Conservation (phyloP, 2,329 filamentous ascomycete species). For the Metarhizium humberi region DNA sequence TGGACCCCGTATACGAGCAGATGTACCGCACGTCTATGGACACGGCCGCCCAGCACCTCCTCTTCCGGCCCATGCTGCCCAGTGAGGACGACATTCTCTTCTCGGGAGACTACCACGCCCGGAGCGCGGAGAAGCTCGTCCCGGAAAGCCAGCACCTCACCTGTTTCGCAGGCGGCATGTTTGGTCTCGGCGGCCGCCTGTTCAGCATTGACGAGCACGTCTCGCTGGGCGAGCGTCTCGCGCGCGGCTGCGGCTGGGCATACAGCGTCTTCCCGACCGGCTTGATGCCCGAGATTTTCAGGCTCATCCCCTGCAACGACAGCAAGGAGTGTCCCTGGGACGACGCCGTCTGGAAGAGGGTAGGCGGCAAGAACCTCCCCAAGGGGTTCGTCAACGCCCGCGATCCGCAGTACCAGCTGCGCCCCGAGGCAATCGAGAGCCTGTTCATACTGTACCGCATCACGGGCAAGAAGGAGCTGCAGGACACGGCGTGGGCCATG, state of each 20-base stretch:
- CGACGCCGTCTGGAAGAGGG: slow-evolving; percentile 24
- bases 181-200: slow-evolving; percentile 54
- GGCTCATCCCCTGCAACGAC: slow-evolving; percentile 28
- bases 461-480: slow-evolving; percentile 34
- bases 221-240: slow-evolving; percentile 51
- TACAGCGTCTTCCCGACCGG: slow-evolving; percentile 51
- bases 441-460: slow-evolving; percentile 44
- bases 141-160: slow-evolving; percentile 2
- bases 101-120: slow-evolving; percentile 32
- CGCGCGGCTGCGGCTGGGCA: slow-evolving; percentile 61
- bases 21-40: slow-evolving; percentile 56
- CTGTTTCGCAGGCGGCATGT: slow-evolving; percentile 61
- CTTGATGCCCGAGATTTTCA: slow-evolving; percentile 46
- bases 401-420: slow-evolving; percentile 40
- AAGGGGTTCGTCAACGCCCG: slow-evolving; percentile 54
- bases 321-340: slow-evolving; percentile 22
- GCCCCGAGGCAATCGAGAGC: slow-evolving; percentile 42
- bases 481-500: slow-evolving; percentile 43
- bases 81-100: slow-evolving; percentile 54
- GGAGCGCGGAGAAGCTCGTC: slow-evolving; percentile 27
- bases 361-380: slow-evolving; percentile 21
- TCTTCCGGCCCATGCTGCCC: slow-evolving; percentile 61
- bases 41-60: slow-evolving; percentile 49
- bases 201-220: slow-evolving; percentile 51
- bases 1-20: slow-evolving; percentile 45